Conservation (phyloP, 345 rosid species). For the Physaria fendleri region DNA sequence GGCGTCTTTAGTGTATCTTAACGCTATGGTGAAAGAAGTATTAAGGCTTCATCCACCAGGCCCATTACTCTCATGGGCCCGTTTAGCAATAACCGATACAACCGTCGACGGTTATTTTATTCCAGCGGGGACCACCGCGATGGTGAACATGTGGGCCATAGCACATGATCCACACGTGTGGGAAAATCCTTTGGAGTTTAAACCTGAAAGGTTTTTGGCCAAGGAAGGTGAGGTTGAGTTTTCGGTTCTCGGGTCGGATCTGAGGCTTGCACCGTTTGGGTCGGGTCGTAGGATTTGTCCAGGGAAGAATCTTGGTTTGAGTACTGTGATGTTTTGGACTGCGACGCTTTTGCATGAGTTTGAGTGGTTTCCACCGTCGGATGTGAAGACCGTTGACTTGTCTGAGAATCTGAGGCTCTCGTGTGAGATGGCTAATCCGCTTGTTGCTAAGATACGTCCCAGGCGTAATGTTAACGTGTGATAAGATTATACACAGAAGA, state of each 20-base stretch:
- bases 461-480: conserved; percentile 28
- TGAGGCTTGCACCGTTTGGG: conserved; percentile 83
- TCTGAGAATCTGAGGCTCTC: conserved; percentile 71
- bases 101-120: conserved; percentile 59
- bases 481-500: not conserved
- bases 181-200: conserved; percentile 55
- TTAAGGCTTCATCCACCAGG: conserved; percentile 90
- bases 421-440: conserved; percentile 79
- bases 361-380: conserved; percentile 50
- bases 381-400: conserved; percentile 45
- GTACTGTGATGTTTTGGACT: conserved; percentile 63
- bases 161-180: conserved; percentile 56
- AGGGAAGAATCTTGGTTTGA: conserved; percentile 58
- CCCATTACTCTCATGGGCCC: conserved; percentile 88
- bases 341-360: conserved; percentile 68
- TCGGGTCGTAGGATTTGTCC: conserved; percentile 83
- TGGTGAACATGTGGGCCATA: conserved; percentile 99
- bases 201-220: conserved; percentile 53
- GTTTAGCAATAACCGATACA: conserved; percentile 65
- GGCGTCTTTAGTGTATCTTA: conserved; percentile 42
- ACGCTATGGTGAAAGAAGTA: conserved; percentile 74
- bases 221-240: conserved; percentile 44
- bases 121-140: conserved; percentile 77
- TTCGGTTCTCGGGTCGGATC: conserved; percentile 76
- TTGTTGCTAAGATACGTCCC: conserved; percentile 34